A percentile compares a stretch with the other conserved stretches of the same genome.
phyloP scores from a whole-genome alignment of 495 filamentous ascomycete species.

The Bombardia bombarda region DNA sequence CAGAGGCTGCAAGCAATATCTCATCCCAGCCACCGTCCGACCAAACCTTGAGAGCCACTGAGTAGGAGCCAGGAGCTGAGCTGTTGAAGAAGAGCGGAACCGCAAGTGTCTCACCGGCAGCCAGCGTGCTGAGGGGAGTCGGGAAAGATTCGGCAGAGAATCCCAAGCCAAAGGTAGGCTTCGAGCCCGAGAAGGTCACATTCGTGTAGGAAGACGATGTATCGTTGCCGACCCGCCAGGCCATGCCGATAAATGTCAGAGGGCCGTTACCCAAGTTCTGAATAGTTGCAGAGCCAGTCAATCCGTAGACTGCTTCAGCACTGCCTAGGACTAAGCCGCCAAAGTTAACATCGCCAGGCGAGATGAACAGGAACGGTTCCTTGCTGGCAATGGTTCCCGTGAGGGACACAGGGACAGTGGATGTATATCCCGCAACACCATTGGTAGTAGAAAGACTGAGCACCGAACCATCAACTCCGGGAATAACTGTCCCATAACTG shows the following conservation, averaged over 20 bases:
- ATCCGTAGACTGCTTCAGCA: conserved; percentile 12
- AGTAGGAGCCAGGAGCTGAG: conserved; percentile 28
- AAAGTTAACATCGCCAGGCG: conserved; percentile 31
- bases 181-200: conserved; percentile 4
- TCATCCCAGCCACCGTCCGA: conserved; percentile 35
- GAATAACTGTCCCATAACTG: conserved; percentile 17
- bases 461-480: conserved; percentile 35
- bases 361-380: conserved; percentile 23
- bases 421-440: conserved; percentile 25
- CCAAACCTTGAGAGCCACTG: conserved; percentile 28
- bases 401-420: conserved; percentile 24
- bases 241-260: conserved; percentile 26
- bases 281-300: conserved; percentile 21
- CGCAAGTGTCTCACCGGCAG: conserved; percentile 17
- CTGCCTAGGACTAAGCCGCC: conserved; percentile 28
- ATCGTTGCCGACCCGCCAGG: conserved; percentile 21
- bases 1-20: conserved; percentile 29
- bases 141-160: conserved; percentile 31
- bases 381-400: conserved; percentile 25
- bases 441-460: conserved; percentile 33
- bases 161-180: conserved; percentile 22
- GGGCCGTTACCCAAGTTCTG: conserved; percentile 27
- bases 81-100: conserved; percentile 35
- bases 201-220: conserved; percentile 22
- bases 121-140: conserved; percentile 28